These are phyloP conservation scores for Stipa capillata DNA, from an alignment of 176 grass and related monocot species.

Conservation along the genomic window DNA sequence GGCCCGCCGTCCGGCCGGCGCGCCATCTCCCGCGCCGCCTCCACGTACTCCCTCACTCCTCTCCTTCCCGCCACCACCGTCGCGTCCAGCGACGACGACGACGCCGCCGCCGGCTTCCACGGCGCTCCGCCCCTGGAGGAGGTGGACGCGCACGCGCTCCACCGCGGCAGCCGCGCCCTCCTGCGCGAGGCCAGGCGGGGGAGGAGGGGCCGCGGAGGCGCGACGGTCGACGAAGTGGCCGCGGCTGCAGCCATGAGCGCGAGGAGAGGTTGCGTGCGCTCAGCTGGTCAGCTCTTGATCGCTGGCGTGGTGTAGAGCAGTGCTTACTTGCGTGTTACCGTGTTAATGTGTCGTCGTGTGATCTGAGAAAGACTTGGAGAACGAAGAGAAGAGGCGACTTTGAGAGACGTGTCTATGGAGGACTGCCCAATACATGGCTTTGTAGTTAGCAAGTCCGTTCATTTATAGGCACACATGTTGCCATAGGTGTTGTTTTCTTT, in stretches of 20 bases:
- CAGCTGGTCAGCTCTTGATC: neutral
- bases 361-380: neutral
- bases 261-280: neutral
- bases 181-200: neutral
- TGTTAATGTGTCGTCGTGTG: slow-evolving; percentile 11
- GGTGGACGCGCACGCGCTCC: neutral
- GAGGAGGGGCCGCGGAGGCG: neutral
- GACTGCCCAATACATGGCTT: neutral
- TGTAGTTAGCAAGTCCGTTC: neutral
- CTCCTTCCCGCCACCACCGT: neutral
- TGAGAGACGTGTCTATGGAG: neutral
- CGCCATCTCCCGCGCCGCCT: slow-evolving; percentile 30
- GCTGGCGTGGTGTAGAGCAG: neutral
- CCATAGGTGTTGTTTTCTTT: too few species aligned
- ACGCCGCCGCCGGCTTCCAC: neutral
- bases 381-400: too few species aligned
- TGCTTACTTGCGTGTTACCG: neutral
- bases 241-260: neutral
- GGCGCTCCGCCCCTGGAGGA: neutral
- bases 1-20: slow-evolving; percentile 34
- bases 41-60: slow-evolving; percentile 33
- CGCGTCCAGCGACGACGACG: neutral
- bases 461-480: too few species aligned
- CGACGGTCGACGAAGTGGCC: neutral
- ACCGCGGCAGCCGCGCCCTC: neutral